These are phyloP conservation scores for Xylaria sp. DNA, from an alignment of 2,329 filamentous ascomycete species.

Conservation along the genomic window DNA sequence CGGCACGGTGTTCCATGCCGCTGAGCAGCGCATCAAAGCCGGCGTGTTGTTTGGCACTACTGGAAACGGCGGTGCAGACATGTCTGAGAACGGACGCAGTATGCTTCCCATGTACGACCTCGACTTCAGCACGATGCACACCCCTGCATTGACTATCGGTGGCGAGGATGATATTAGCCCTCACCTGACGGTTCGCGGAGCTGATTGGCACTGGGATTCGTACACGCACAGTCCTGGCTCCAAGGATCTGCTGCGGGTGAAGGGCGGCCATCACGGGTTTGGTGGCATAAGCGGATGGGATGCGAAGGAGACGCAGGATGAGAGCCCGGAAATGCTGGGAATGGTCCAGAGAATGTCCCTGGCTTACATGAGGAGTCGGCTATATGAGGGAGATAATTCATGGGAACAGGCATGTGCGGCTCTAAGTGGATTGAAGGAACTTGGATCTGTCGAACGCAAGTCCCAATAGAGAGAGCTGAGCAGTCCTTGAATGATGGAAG, in stretches of 20 bases:
- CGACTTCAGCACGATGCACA: constrained; percentile 51
- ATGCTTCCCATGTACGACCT: constrained; percentile 50
- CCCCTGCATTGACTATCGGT: constrained; percentile 53
- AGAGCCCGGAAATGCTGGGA: constrained; percentile 51
- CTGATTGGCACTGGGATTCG: constrained; percentile 55
- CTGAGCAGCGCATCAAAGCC: constrained; percentile 53
- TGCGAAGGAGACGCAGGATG: constrained; percentile 50
- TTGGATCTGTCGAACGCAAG: constrained; percentile 50
- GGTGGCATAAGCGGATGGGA: constrained; percentile 56
- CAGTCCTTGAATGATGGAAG: neutral
- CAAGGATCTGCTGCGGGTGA: constrained; percentile 52
- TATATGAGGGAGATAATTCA: constrained; percentile 51
- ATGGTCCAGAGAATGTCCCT: constrained; percentile 53
- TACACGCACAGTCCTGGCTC: constrained; percentile 50
- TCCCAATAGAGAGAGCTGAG: neutral
- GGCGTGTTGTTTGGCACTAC: constrained; percentile 52
- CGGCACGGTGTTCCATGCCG: constrained; percentile 32
- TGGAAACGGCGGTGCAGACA: constrained; percentile 48
- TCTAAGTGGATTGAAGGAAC: constrained; percentile 41
- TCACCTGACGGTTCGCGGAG: constrained; percentile 50
- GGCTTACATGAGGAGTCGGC: constrained; percentile 53
- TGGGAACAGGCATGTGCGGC: constrained; percentile 50
- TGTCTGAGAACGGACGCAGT: constrained; percentile 46
- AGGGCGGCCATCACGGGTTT: constrained; percentile 50
- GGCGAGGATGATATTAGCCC: constrained; percentile 54